phyloP scores from a whole-genome alignment of 768 basidiomycete species.

The Neoboletus subvelutipes region DNA sequence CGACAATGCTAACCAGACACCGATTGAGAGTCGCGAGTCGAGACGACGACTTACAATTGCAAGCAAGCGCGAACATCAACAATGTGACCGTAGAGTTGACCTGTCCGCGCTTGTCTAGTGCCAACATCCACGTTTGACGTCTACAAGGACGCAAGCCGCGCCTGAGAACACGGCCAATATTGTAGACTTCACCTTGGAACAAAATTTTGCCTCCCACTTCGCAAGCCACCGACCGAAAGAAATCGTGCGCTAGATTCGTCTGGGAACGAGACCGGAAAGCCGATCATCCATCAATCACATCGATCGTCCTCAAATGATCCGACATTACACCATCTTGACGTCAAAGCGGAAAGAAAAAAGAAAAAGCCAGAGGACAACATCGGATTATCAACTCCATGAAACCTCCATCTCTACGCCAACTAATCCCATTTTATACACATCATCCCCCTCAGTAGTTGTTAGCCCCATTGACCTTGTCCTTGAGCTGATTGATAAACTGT shows the following conservation, averaged over 20 bases:
- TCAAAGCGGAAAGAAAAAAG: not conserved
- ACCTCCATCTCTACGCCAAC: not conserved
- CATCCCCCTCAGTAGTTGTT: conserved; percentile 28
- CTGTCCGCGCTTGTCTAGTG: too few species aligned
- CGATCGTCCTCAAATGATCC: not conserved
- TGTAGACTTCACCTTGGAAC: too few species aligned
- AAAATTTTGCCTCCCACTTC: too few species aligned
- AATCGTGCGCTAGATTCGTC: not conserved
- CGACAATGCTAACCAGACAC: too few species aligned
- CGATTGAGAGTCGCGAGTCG: too few species aligned
- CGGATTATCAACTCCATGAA: not conserved
- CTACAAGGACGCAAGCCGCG: too few species aligned
- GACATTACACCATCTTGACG: not conserved
- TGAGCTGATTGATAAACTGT: conserved; percentile 86
- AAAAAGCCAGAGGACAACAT: not conserved
- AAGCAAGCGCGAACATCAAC: too few species aligned
- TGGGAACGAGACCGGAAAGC: not conserved
- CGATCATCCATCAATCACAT: not conserved
- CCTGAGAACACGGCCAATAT: too few species aligned
- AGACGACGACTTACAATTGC: too few species aligned
- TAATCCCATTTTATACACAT: not conserved
- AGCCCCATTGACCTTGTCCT: conserved; percentile 66
- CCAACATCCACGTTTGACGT: too few species aligned
- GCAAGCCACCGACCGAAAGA: not conserved
- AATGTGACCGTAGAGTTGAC: too few species aligned